phyloP scores from a whole-genome alignment of 1,284 basidiomycete genomes.

The Stereum hirsutum region DNA sequence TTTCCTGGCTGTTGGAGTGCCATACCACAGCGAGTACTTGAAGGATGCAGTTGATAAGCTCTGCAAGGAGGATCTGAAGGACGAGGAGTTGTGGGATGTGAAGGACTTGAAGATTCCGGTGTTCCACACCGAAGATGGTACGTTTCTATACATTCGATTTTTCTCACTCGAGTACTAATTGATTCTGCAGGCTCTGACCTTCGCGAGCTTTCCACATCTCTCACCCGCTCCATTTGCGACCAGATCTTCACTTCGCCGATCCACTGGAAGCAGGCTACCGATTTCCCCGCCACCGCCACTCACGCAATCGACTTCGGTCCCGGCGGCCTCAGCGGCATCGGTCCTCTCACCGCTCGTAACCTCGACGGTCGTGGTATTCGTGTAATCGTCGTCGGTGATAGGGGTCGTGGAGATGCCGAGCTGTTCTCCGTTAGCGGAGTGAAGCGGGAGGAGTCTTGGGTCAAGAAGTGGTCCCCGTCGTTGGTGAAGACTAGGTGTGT shows the following conservation, averaged over 20 bases:
- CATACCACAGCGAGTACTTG: constrained; percentile 91
- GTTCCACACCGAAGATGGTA: constrained; percentile 88
- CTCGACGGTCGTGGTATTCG: constrained; percentile 91
- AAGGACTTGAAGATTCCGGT: constrained; percentile 78
- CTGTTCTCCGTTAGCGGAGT: constrained; percentile 66
- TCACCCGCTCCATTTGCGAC: constrained; percentile 80
- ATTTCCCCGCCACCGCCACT: constrained; percentile 84
- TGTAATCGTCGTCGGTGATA: constrained; percentile 80
- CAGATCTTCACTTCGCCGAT: constrained; percentile 92
- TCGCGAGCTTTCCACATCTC: constrained; percentile 50
- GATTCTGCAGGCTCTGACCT: constrained; percentile 68
- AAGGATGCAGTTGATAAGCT: constrained; percentile 71
- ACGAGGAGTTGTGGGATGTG: constrained; percentile 75
- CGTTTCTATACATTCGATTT: constrained; percentile 19
- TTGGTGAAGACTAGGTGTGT: constrained; percentile 84
- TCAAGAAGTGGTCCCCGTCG: constrained; percentile 76
- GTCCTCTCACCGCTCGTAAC: constrained; percentile 83
- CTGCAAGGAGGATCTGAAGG: constrained; percentile 63
- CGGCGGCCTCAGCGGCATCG: constrained; percentile 90
- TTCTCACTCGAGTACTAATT: constrained; percentile 6
- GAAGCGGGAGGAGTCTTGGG: constrained; percentile 84
- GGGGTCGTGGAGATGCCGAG: constrained; percentile 80
- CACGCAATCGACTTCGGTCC: constrained; percentile 97
- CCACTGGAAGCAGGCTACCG: constrained; percentile 86
- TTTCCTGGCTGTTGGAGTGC: constrained; percentile 91